Evolutionary conservation across 2,329 filamentous ascomycete genomes (phyloP).

Genomic region (Diplodia seriata): DNA sequence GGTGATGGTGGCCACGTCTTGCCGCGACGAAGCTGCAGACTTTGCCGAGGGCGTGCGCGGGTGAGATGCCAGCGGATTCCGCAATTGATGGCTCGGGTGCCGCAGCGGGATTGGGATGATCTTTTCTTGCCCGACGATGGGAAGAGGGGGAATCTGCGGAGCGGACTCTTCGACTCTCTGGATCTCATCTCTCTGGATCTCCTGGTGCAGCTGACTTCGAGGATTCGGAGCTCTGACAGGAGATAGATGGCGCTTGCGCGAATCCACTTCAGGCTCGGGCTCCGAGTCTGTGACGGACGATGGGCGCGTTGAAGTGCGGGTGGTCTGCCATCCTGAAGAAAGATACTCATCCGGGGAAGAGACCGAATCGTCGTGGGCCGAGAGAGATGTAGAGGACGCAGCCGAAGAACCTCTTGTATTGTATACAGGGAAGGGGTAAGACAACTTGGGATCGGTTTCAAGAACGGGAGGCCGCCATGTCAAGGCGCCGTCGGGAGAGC

Average conservation of each 20-base stretch:
- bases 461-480: conserved; percentile 8
- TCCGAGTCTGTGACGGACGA: conserved; percentile 16
- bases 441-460: conserved; percentile 8
- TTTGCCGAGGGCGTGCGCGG: conserved; percentile 3
- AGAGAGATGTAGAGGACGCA: conserved; percentile 2
- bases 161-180: conserved; percentile 14
- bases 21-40: conserved; percentile 3
- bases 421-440: conserved; percentile 17
- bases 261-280: conserved; percentile 1
- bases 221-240: not conserved
- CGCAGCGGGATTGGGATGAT: conserved; percentile 1
- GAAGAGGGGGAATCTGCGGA: conserved; percentile 1
- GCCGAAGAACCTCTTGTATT: not conserved
- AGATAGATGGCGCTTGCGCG: conserved; percentile 18
- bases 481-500: not conserved
- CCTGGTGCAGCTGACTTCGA: conserved; percentile 11
- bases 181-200: conserved; percentile 16
- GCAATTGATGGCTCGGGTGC: conserved; percentile 21
- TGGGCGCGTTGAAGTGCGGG: conserved; percentile 15
- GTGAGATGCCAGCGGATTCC: conserved; percentile 5
- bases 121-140: conserved; percentile 3
- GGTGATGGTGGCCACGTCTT: conserved; percentile 15
- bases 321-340: conserved; percentile 26
- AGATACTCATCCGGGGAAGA: conserved; percentile 11
- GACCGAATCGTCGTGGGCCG: not conserved